phyloP scores from a whole-genome alignment of 140 eudicot genomes.

The Erigeron philadelphicus region DNA sequence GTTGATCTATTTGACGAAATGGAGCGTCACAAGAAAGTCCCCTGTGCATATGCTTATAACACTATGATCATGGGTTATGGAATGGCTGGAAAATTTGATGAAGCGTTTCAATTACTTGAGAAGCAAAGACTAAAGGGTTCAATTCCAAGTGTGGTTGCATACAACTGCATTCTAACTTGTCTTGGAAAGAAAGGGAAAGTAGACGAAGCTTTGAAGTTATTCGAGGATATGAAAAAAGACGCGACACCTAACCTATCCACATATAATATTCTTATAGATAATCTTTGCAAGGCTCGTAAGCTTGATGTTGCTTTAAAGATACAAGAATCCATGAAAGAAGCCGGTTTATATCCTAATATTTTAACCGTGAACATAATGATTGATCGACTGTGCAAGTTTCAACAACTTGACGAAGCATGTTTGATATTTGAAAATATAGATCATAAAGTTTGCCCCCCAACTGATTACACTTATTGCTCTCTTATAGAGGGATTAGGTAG shows the following conservation, averaged over 20 bases:
- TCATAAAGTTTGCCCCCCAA: slow-evolving; percentile 61
- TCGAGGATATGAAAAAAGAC: slow-evolving; percentile 74
- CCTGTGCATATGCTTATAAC: slow-evolving; percentile 93
- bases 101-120: slow-evolving; percentile 72
- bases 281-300: slow-evolving; percentile 57
- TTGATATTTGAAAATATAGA: slow-evolving; percentile 60
- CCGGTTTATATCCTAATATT: slow-evolving; percentile 80
- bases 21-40: slow-evolving; percentile 56
- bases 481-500: slow-evolving; percentile 85
- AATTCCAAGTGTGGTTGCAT: slow-evolving; percentile 87
- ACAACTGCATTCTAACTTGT: slow-evolving; percentile 76
- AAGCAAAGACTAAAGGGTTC: slow-evolving; percentile 68
- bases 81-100: slow-evolving; percentile 70
- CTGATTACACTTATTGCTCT: slow-evolving; percentile 65
- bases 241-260: slow-evolving; percentile 75
- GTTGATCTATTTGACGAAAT: slow-evolving; percentile 69
- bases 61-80: slow-evolving; percentile 98
- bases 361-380: slow-evolving; percentile 79
- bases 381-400: slow-evolving; percentile 69
- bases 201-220: slow-evolving; percentile 58
- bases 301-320: slow-evolving; percentile 62
- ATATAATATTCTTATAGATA: slow-evolving; percentile 74
- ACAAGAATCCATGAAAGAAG: slow-evolving; percentile 68
- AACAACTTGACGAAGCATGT: slow-evolving; percentile 68
- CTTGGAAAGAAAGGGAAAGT: slow-evolving; percentile 76